A percentile compares a stretch with the other conserved stretches of the same genome.
Evolutionary conservation across 1,284 basidiomycete genomes (phyloP).

Genomic region (Ganoderma meredithae): DNA sequence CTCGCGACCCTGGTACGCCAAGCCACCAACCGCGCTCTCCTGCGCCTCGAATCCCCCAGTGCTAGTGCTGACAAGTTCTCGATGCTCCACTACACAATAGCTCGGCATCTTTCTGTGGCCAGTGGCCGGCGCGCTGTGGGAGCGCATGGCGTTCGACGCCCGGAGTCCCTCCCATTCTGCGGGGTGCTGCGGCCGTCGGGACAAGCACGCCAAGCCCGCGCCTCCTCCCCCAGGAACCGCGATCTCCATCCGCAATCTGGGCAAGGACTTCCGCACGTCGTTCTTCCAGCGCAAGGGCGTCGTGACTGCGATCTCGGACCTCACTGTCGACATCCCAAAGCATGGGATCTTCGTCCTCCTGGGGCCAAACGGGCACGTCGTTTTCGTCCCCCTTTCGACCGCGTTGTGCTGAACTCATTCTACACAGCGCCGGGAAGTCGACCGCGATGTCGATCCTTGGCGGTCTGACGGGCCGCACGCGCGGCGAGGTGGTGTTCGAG

Average conservation of each 20-base stretch:
- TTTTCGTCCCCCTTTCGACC: too few relatives aligned
- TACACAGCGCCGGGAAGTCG: conserved; percentile 75
- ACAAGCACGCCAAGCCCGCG: conserved; percentile 24
- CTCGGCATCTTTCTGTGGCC: conserved; percentile 79
- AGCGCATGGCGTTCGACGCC: conserved; percentile 69
- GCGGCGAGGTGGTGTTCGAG: conserved; percentile 73
- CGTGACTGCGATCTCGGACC: conserved; percentile 70
- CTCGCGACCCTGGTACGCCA: conserved; percentile 62
- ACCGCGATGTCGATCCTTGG: conserved; percentile 75
- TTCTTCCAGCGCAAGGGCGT: conserved; percentile 45
- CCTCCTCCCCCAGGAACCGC: conserved; percentile 54
- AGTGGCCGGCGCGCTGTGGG: conserved; percentile 62
- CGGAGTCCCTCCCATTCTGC: conserved; percentile 44
- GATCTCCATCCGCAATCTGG: conserved; percentile 65
- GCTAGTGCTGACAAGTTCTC: too few relatives aligned
- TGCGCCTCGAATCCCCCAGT: not conserved
- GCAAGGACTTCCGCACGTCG: conserved; percentile 61
- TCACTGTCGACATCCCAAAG: conserved; percentile 71
- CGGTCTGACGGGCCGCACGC: conserved; percentile 63
- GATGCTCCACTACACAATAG: conserved; percentile 51
- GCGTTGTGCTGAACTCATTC: too few relatives aligned
- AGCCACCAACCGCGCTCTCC: too few relatives aligned
- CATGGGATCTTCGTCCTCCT: conserved; percentile 80
- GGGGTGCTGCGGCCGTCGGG: conserved; percentile 37
- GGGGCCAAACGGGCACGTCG: conserved; percentile 71